phyloP scores from a whole-genome alignment of 2,329 filamentous ascomycete species.

The Colletotrichum tanaceti region DNA sequence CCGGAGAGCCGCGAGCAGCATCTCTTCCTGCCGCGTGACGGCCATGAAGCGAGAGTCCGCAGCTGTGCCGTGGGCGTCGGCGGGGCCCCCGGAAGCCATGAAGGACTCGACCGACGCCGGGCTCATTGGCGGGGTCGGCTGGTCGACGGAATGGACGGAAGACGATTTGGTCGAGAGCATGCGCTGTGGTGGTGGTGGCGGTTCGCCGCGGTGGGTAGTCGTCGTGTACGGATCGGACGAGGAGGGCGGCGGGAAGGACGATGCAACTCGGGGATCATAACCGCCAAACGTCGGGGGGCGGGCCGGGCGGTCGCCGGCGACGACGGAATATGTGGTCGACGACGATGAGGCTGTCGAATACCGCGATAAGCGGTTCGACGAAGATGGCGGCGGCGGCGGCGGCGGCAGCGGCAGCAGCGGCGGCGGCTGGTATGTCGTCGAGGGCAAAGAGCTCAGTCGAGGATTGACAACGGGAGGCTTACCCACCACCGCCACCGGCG shows the following conservation, averaged over 20 bases:
- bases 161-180: conserved; percentile 30
- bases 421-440: conserved; percentile 37
- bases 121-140: conserved; percentile 63
- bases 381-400: conserved; percentile 39
- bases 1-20: conserved; percentile 67
- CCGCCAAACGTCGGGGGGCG: conserved; percentile 48
- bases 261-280: conserved; percentile 55
- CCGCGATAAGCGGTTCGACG: conserved; percentile 46
- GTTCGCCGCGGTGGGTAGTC: conserved; percentile 3
- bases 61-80: conserved; percentile 49
- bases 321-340: conserved; percentile 52
- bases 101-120: conserved; percentile 64
- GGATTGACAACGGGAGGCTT: conserved; percentile 42
- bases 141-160: conserved; percentile 48
- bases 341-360: conserved; percentile 53
- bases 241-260: conserved; percentile 54
- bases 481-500: no score
- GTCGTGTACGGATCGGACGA: conserved; percentile 5
- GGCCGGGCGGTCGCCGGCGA: conserved; percentile 49
- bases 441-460: conserved; percentile 48
- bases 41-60: conserved; percentile 65
- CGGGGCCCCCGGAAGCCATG: conserved; percentile 54
- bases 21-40: conserved; percentile 68
- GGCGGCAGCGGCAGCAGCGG: no score
- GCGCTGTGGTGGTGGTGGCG: conserved; percentile 17